Conservation (phyloP, 2,329 filamentous ascomycete species). For the Lachnellula occidentalis region DNA sequence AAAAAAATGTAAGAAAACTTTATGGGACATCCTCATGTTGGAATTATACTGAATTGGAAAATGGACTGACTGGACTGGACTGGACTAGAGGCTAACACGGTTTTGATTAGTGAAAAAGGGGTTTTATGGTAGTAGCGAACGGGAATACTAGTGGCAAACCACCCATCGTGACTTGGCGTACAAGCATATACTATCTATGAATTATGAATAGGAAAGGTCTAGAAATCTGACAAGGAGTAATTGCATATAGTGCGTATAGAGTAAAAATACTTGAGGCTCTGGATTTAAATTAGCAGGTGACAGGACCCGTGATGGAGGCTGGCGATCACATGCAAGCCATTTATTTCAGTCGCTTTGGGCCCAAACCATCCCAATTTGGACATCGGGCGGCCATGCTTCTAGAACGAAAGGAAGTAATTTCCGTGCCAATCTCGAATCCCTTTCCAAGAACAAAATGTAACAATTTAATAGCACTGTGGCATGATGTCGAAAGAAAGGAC, state of each 20-base stretch:
- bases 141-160: not conserved
- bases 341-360: not conserved
- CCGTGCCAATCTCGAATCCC: not conserved
- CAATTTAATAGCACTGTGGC: not conserved
- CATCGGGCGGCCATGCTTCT: slow-evolving; percentile 1
- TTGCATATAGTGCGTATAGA: too few species aligned
- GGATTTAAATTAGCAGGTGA: not conserved
- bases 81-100: not conserved
- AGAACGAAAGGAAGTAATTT: slow-evolving; percentile 5
- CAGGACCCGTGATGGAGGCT: slow-evolving; percentile 4
- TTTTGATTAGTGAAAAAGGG: not conserved
- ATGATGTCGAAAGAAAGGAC: too few species aligned
- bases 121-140: not conserved
- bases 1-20: too few species aligned
- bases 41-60: not conserved
- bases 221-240: too few species aligned
- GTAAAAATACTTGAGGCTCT: not conserved
- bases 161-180: not conserved
- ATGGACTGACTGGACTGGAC: too few species aligned
- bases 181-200: not conserved
- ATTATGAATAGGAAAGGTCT: not conserved
- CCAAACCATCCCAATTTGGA: not conserved
- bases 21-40: not conserved
- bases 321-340: slow-evolving; percentile 21
- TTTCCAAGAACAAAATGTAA: not conserved